Evolutionary conservation across 345 rosid species (phyloP).

Genomic region (Eucalyptus tenuipes): DNA sequence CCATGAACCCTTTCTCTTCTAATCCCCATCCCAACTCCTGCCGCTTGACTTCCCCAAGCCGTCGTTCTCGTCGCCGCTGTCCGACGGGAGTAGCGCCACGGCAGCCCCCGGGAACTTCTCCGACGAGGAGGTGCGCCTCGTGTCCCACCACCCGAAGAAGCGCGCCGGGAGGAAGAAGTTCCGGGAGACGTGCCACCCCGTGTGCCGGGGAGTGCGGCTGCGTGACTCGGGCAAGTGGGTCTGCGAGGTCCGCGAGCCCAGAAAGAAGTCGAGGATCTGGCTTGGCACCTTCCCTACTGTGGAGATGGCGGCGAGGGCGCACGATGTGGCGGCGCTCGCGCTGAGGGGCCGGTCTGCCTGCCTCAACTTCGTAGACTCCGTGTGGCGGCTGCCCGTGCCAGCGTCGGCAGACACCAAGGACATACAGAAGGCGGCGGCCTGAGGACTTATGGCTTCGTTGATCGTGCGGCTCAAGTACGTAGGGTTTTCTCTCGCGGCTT

Average conservation of each 20-base stretch:
- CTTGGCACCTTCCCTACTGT: slow-evolving; percentile 61
- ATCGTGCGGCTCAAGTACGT: too few species aligned
- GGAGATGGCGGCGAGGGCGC: slow-evolving; percentile 92
- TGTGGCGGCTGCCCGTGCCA: slow-evolving; percentile 55
- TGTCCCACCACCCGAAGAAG: slow-evolving; percentile 63
- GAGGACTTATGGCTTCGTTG: too few species aligned
- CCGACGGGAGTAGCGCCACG: too few species aligned
- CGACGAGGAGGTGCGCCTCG: slow-evolving; percentile 42
- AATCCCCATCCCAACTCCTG: too few species aligned
- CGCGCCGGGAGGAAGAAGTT: slow-evolving; percentile 78
- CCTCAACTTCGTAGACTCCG: slow-evolving; percentile 78
- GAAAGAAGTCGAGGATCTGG: slow-evolving; percentile 83
- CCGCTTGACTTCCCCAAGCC: too few species aligned
- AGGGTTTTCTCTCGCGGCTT: too few species aligned
- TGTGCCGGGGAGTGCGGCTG: slow-evolving; percentile 60
- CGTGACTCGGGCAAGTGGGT: slow-evolving; percentile 82
- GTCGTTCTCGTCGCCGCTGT: too few species aligned
- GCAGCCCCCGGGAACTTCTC: too few species aligned
- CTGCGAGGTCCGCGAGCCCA: slow-evolving; percentile 74
- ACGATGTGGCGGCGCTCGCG: slow-evolving; percentile 69
- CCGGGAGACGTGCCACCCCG: slow-evolving; percentile 75
- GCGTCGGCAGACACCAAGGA: slow-evolving; percentile 43
- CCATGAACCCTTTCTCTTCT: too few species aligned
- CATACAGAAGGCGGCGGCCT: slow-evolving; percentile 62
- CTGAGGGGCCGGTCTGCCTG: slow-evolving; percentile 64